Percentiles rank a stretch among this genome's conserved stretches.
These are phyloP conservation scores for Phycomyces blakesleeanus DNA, from an alignment of 192 early-diverging fungal species.

Conservation along the genomic window DNA sequence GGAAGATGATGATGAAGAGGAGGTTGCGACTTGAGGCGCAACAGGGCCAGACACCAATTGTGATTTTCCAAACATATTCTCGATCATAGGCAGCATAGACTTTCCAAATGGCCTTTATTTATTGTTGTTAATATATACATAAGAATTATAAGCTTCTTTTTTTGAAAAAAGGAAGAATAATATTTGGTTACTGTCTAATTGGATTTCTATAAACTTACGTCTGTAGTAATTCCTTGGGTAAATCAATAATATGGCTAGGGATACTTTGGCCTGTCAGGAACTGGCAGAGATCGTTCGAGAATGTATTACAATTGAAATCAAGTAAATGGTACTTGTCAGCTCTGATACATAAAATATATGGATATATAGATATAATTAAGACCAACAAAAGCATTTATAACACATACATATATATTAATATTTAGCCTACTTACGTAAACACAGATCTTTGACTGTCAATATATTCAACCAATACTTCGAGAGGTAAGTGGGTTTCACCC, in stretches of 20 bases:
- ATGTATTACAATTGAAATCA: slow-evolving; percentile 86
- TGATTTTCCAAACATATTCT: slow-evolving; percentile 59
- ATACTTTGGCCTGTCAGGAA: slow-evolving; percentile 76
- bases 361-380: too few species aligned
- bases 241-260: slow-evolving; percentile 67
- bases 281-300: slow-evolving; percentile 72
- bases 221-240: slow-evolving; percentile 64
- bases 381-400: too few species aligned
- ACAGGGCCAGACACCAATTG: background rate
- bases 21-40: background rate
- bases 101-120: slow-evolving; percentile 55
- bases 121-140: slow-evolving; percentile 8
- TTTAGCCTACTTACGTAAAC: slow-evolving; percentile 34
- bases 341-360: slow-evolving; percentile 5
- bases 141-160: slow-evolving; percentile 1
- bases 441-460: slow-evolving; percentile 55
- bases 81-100: slow-evolving; percentile 62
- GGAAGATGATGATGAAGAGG: slow-evolving; percentile 20
- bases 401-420: too few species aligned
- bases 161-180: background rate
- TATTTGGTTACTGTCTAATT: too few species aligned
- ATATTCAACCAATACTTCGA: slow-evolving; percentile 67
- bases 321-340: slow-evolving; percentile 81
- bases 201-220: slow-evolving; percentile 35
- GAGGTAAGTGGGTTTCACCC: slow-evolving; percentile 72